Evolutionary conservation across 768 basidiomycete species (phyloP).

Genomic region (Lactarius sanguifluus): DNA sequence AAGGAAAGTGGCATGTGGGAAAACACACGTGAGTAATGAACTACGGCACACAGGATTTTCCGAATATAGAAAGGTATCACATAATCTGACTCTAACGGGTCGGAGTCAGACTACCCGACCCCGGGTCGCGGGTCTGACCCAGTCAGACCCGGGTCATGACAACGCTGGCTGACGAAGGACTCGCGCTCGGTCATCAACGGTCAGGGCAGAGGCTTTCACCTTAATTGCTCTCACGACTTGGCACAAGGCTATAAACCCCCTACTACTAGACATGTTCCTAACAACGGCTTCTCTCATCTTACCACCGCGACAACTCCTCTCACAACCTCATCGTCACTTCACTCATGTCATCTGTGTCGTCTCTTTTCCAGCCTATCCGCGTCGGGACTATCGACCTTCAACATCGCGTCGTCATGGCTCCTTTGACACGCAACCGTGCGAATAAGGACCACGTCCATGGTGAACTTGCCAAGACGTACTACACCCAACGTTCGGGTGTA

Average conservation of each 20-base stretch:
- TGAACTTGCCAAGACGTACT: conserved; percentile 46
- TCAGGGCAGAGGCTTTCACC: background rate
- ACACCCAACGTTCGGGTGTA: conserved; percentile 45
- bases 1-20: too few relatives aligned
- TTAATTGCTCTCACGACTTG: background rate
- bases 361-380: conserved; percentile 48
- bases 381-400: conserved; percentile 44
- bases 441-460: conserved; percentile 38
- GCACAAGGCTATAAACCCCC: background rate
- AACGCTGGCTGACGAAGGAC: too few relatives aligned
- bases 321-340: background rate
- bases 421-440: conserved; percentile 50
- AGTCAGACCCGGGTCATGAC: too few relatives aligned
- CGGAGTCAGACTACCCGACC: too few relatives aligned
- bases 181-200: too few relatives aligned
- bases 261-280: background rate
- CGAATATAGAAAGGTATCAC: too few relatives aligned
- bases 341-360: conserved; percentile 9
- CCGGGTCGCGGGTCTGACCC: too few relatives aligned
- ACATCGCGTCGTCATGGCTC: conserved; percentile 56
- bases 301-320: background rate
- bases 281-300: background rate
- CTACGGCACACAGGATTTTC: too few relatives aligned
- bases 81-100: too few relatives aligned
- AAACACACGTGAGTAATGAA: too few relatives aligned